Base-by-base conservation (phyloP, 208 protist species). In the Trypanosoma lewisi region DNA sequence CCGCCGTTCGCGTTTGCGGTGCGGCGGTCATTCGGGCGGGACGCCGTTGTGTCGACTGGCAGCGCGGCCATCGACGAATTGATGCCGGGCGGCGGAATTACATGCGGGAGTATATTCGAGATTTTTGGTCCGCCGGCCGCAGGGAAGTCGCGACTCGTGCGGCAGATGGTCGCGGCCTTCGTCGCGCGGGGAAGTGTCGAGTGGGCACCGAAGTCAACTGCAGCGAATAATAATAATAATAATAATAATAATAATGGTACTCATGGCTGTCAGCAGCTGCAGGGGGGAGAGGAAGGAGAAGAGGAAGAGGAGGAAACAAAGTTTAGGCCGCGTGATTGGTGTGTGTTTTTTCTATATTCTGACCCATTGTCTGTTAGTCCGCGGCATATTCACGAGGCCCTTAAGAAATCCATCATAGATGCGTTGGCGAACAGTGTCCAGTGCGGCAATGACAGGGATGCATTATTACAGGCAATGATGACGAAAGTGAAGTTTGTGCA, bases 81-180 rank as follows among this genome's bases (percentile, higher is more conserved):
- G 28, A 30, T 73, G 14, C 67, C 67, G 31, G 67, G 67, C 34
- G 67, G 67, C 16, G 67, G 67, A 4, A 14, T 73, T 14, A 39
- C 67, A 11, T 67, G 17, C 39, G 67, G 67, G 25, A 63, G 41
- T 28, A 45, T 67, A 19, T 16, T 73, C 3, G 67, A 73, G 39
- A 48, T 73, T 30, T 62, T 59, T 57, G 67, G 67, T 7, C 67
- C 67, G 37, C 58, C 67, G 6, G 45, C 58, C 2, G 17, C 45
- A n/a, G 67, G 67, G 16, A 73, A 73, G 37, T 67, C 67, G 11
- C 23, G 25, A 8, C 19, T 73, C 34, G 59, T 62, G 33, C 51
- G 42, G 12, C 58, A 37, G 12, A 62, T 73, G 33, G 27, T 62
- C 17, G 11, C 59, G 12, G 28, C 57, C 7, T 66, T 73, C 59